phyloP scores from a whole-genome alignment of 768 basidiomycete species.

The Boletus fagicola region DNA sequence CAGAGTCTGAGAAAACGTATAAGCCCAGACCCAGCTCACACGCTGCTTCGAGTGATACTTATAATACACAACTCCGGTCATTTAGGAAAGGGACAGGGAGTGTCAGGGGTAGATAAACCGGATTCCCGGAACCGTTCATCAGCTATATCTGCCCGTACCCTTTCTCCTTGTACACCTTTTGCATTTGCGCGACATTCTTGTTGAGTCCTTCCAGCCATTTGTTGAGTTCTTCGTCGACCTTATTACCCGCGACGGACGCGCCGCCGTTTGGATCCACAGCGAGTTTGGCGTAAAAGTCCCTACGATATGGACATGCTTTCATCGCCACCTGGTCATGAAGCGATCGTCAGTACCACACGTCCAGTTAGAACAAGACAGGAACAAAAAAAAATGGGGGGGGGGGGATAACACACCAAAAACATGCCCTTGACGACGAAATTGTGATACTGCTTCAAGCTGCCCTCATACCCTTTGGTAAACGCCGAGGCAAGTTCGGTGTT shows the following conservation, averaged over 20 bases:
- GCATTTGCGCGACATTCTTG: slow-evolving; percentile 42
- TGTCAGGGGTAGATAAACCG: not conserved
- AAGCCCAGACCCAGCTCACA: no score
- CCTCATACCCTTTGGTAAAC: slow-evolving; percentile 80
- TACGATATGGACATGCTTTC: slow-evolving; percentile 58
- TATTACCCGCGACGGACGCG: slow-evolving; percentile 40
- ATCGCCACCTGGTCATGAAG: slow-evolving; percentile 43
- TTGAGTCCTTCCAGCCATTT: slow-evolving; percentile 64
- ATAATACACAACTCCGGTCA: not conserved
- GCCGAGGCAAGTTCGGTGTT: slow-evolving; percentile 54
- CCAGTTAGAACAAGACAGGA: not conserved
- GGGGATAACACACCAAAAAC: slow-evolving; percentile 45
- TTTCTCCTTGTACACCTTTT: slow-evolving; percentile 53
- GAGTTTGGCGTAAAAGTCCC: slow-evolving; percentile 62
- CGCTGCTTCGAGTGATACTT: not conserved
- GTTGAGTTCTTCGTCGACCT: slow-evolving; percentile 51
- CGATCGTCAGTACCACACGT: not conserved
- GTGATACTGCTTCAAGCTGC: slow-evolving; percentile 82
- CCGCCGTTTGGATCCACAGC: slow-evolving; percentile 59
- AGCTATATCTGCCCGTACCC: slow-evolving; percentile 44
- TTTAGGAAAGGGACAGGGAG: not conserved
- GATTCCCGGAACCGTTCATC: no score
- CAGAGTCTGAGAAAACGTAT: no score
- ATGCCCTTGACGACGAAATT: slow-evolving; percentile 68
- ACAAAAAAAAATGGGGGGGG: not conserved